A percentile compares a stretch with the other conserved stretches of the same genome.
Evolutionary conservation across 164 flowering plant species (phyloP).

Genomic region (Buxus sempervirens): DNA sequence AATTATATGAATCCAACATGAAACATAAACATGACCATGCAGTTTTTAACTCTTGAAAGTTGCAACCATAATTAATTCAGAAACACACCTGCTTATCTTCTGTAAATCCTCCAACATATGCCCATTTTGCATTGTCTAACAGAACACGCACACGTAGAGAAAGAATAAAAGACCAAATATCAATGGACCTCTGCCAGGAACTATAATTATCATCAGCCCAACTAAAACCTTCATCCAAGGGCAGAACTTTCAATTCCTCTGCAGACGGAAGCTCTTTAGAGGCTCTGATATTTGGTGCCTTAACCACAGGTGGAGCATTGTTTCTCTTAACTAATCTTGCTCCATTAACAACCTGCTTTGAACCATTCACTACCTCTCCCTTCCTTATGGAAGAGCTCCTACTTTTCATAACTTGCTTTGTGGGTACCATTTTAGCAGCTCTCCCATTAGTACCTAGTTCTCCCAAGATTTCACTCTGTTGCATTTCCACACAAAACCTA

Average conservation of each 20-base stretch:
- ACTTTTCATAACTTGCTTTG: slow-evolving; percentile 46
- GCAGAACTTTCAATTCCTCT: slow-evolving; percentile 64
- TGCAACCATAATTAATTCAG: background rate
- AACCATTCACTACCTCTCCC: slow-evolving; percentile 36
- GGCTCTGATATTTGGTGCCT: slow-evolving; percentile 18
- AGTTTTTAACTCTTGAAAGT: background rate
- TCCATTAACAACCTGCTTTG: slow-evolving; percentile 31
- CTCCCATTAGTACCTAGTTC: slow-evolving; percentile 40
- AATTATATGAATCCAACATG: slow-evolving; percentile 1
- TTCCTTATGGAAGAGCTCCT: slow-evolving; percentile 24
- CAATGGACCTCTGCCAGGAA: slow-evolving; percentile 61
- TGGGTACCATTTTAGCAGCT: slow-evolving; percentile 24
- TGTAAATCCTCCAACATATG: slow-evolving; percentile 74
- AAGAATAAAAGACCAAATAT: slow-evolving; percentile 84
- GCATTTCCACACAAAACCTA: slow-evolving; percentile 35
- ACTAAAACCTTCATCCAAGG: slow-evolving; percentile 80
- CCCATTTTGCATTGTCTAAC: slow-evolving; percentile 87
- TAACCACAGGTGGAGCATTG: slow-evolving; percentile 26
- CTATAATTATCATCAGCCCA: slow-evolving; percentile 91
- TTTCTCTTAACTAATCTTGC: slow-evolving; percentile 34
- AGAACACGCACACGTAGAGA: slow-evolving; percentile 70
- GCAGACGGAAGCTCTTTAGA: slow-evolving; percentile 44
- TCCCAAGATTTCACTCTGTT: slow-evolving; percentile 39
- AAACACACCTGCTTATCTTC: slow-evolving; percentile 80
- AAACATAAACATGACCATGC: background rate